Evolutionary conservation across 2,329 filamentous ascomycete genomes (phyloP), one percentile per base, ranked within the genome.

Genomic region (Pseudogymnoascus pannorum): DNA sequence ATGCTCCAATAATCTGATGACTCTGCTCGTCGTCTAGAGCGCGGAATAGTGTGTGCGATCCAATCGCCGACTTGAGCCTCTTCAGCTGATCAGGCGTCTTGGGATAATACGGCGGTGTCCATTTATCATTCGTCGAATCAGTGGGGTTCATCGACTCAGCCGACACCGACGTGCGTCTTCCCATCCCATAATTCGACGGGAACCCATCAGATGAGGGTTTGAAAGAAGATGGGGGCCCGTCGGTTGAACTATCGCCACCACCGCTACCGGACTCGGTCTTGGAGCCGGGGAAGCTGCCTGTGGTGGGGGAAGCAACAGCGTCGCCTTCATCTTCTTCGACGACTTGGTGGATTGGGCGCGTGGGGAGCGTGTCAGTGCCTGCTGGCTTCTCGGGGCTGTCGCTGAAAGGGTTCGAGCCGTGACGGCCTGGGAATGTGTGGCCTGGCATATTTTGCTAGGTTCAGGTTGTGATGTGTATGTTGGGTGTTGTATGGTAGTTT

Each of bases 1-100:
- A 79, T 3, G 94, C 94, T 58, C 91, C 91, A 11, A 99, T 81
- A 48, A 97, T 92, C 69, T 94, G 91, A 58, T 82, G 78, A 66
- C 87, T 90, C 75, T 96, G 92, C 68, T 97, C 94, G 68, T 97
- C 94, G 67, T 97, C 94, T 38, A 97, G 82, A 72, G 96, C 91
- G 66, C 87, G 91, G 77, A 97, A 97, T 64, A 99, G 80, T 72
- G 97, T 97, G 76, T 97, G 97, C 72, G 86, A 85, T 63, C 88
- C 83, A 63, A 99, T 94, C 35, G 94, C 89, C 35, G 80, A 83
- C 74, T 88, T 88, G 64, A 99, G 81, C 61, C 94, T 87, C 16
- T 81, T 77, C 51, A 95, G 75, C 77, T 97, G 94, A 12, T 96
- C 92, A 1, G 81, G 71, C 0, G 89, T 85, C 79, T 99, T 99